phyloP scores from a whole-genome alignment of 164 flowering plant species.

The Piper longum region DNA sequence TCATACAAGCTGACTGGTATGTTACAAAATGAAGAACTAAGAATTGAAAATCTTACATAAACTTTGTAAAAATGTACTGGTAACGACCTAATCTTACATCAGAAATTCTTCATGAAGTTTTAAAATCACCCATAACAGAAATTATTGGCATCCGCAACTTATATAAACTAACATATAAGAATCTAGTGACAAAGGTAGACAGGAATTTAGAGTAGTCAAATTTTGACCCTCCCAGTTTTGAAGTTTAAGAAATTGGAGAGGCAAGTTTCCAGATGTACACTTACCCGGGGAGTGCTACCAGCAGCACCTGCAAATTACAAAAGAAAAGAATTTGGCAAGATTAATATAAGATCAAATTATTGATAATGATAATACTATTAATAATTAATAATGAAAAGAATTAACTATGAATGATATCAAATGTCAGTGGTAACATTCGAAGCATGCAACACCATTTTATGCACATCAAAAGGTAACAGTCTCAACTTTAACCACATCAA shows the following conservation, averaged over 20 bases:
- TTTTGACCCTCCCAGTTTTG: neutral
- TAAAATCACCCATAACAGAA: too few species aligned
- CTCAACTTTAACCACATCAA: neutral
- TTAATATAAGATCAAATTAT: too few species aligned
- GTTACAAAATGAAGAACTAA: too few species aligned
- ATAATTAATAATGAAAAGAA: too few species aligned
- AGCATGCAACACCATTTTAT: neutral
- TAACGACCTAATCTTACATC: too few species aligned
- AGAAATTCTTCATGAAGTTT: too few species aligned
- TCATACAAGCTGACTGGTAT: too few species aligned
- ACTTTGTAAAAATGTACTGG: too few species aligned
- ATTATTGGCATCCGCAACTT: neutral
- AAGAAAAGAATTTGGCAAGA: neutral
- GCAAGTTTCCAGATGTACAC: neutral
- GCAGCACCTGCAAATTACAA: constrained; percentile 17
- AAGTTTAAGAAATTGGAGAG: neutral
- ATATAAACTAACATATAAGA: neutral
- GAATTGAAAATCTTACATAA: too few species aligned
- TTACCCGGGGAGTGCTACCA: constrained; percentile 26
- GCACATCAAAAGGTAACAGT: neutral
- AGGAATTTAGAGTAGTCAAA: neutral
- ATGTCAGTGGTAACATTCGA: neutral
- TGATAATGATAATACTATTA: too few species aligned
- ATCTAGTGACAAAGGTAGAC: neutral
- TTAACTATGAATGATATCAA: neutral